Evolutionary conservation across 306 rosid genomes (phyloP).

Genomic region (Luffa acutangula): DNA sequence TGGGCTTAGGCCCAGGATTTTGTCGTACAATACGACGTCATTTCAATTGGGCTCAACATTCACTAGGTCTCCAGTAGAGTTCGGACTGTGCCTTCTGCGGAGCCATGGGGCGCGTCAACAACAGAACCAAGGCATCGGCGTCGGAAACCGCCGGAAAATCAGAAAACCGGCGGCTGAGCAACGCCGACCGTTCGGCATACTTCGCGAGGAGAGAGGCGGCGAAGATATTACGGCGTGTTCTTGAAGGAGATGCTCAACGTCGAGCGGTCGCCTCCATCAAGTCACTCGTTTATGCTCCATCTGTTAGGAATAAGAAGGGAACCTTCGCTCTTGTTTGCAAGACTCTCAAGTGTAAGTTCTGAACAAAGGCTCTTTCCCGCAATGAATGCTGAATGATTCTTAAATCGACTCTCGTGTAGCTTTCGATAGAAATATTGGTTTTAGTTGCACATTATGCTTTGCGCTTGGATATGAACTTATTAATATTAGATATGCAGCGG

Average conservation of each 20-base stretch:
- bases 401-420: not conserved
- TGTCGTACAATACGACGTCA: not conserved
- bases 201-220: conserved; percentile 88
- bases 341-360: conserved; percentile 69
- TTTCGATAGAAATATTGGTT: not conserved
- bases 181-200: conserved; percentile 66
- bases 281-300: conserved; percentile 69
- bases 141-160: conserved; percentile 10
- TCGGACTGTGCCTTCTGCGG: not conserved
- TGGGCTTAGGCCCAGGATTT: not conserved
- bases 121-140: conserved; percentile 9
- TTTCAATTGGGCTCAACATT: not conserved
- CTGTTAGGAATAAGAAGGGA: conserved; percentile 75
- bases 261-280: conserved; percentile 83
- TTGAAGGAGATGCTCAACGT: conserved; percentile 72
- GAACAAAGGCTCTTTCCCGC: not conserved
- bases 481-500: not conserved
- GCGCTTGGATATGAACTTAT: not conserved
- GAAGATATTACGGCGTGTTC: conserved; percentile 49
- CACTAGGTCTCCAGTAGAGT: not conserved
- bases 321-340: conserved; percentile 75
- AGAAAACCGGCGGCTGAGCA: conserved; percentile 21
- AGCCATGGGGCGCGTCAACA: conserved; percentile 24
- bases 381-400: not conserved
- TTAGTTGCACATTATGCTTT: not conserved